A percentile compares a stretch with the other conserved stretches of the same genome.
Conservation (phyloP, 495 filamentous ascomycete genomes). For the Penicillium odoratum region DNA sequence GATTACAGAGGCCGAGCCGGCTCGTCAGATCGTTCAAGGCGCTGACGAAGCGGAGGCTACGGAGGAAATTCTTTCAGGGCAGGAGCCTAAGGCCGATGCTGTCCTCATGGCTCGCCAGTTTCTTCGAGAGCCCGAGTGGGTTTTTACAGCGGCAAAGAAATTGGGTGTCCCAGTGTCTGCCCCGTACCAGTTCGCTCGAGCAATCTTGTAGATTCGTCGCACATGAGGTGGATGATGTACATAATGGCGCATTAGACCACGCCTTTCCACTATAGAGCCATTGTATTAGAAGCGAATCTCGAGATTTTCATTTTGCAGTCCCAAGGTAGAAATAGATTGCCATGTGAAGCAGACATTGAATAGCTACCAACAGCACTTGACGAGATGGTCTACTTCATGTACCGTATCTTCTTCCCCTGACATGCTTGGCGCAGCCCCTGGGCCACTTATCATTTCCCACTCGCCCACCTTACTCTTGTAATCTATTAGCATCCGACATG, state of each 20-base stretch:
- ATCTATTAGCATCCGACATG: not conserved
- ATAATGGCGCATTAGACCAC: not conserved
- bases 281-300: too few species aligned
- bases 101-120: conserved; percentile 67
- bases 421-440: not conserved
- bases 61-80: conserved; percentile 29
- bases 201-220: conserved; percentile 2
- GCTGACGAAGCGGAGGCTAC: conserved; percentile 47
- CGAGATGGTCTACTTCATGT: too few species aligned
- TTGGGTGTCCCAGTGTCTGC: conserved; percentile 57
- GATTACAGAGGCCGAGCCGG: conserved; percentile 63
- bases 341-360: too few species aligned
- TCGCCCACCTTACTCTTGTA: not conserved
- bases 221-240: not conserved
- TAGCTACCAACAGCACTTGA: too few species aligned
- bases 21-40: conserved; percentile 57
- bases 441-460: not conserved
- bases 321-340: too few species aligned
- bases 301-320: too few species aligned
- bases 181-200: conserved; percentile 53
- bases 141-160: conserved; percentile 57
- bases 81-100: conserved; percentile 56
- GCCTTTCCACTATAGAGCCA: too few species aligned
- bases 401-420: not conserved
- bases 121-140: conserved; percentile 67